Base-by-base conservation (phyloP, 2,329 filamentous ascomycete species). In the Cadophora sp. region DNA sequence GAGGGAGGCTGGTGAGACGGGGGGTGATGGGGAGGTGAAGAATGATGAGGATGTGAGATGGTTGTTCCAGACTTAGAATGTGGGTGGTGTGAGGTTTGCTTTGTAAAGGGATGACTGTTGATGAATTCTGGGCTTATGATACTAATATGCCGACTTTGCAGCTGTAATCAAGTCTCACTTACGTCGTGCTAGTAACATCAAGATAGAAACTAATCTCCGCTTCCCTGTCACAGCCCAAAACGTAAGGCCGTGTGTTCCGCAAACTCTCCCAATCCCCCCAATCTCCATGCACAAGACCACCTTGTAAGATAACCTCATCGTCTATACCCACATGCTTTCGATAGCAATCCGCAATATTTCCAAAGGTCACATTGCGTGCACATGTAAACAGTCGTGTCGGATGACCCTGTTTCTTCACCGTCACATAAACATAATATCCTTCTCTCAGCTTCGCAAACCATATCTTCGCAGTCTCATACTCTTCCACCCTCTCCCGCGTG, bases 1-100 rank as follows among this genome's bases (percentile, higher is more conserved):
- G 26, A 76, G 77, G 14, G 79, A 77, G 56, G 80, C 83, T 78
- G 80, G 81, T 85, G 63, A 87, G 87, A 51, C 84, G 83, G 76
- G 83, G 2, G 80, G 82, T 16, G 85, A 88, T 46, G 90, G 88
- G 81, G 77, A 55, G 4, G 64, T 76, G 14, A 65, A 80, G 61
- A 89, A 89, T 1, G 90, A 92, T 76, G 82, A 83, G 6, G 89
- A 92, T 77, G 81, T 85, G 0, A 81, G 89, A 69, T 92, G 89
- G 88, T 80, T 89, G n/a, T 92, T 90, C 67, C 84, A 88, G 77
- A 75, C 69, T n/a, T 55, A 43, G 34, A 59, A 40, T 5, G 43
- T 48, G 43, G 11, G 40, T 16, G 14, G 40, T 43, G 19, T 11
- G n/a, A 22, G 3, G 19, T 48, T 22, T 22, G 43, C 3, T 6